phyloP scores from a whole-genome alignment of 1,284 basidiomycete species.

The Puccinia polysora region DNA sequence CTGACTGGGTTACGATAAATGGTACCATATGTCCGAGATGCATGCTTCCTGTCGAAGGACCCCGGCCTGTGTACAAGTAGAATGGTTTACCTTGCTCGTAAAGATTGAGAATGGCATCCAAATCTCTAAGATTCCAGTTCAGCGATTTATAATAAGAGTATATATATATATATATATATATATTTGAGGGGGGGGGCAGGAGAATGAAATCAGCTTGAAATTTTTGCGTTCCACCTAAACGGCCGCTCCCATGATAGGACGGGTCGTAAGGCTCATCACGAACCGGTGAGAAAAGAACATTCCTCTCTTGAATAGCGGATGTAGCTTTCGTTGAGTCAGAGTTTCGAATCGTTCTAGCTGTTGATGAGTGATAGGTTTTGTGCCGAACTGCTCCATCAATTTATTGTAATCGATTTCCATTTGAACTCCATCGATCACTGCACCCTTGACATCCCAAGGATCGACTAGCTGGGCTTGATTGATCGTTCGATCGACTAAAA shows the following conservation, averaged over 20 bases:
- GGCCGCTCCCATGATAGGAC: not conserved
- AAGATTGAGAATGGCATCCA: conserved; percentile 86
- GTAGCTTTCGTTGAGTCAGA: conserved; percentile 84
- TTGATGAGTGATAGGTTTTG: conserved; percentile 69
- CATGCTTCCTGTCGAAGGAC: conserved; percentile 94
- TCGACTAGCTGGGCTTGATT: conserved; percentile 70
- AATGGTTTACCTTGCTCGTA: conserved; percentile 97
- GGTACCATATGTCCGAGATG: conserved; percentile 97
- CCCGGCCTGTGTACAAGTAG: conserved; percentile 95
- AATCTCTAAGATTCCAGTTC: no score
- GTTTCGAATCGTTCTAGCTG: conserved; percentile 84
- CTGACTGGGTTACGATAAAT: conserved; percentile 92
- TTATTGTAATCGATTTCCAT: conserved; percentile 84
- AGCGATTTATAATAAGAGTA: no score
- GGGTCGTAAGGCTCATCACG: conserved; percentile 49
- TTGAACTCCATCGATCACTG: conserved; percentile 84
- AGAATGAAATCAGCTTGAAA: no score
- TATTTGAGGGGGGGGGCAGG: no score
- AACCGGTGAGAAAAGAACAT: conserved; percentile 98
- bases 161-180: no score
- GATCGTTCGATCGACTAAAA: not conserved
- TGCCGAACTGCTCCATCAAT: conserved; percentile 89
- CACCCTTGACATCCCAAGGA: conserved; percentile 96
- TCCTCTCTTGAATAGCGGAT: conserved; percentile 80
- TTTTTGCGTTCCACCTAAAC: no score